A percentile compares a stretch with the other conserved stretches of the same genome.
Evolutionary conservation across 1,139 yeast species (phyloP).

Genomic region (Blastobotrys raffinosifermentans): DNA sequence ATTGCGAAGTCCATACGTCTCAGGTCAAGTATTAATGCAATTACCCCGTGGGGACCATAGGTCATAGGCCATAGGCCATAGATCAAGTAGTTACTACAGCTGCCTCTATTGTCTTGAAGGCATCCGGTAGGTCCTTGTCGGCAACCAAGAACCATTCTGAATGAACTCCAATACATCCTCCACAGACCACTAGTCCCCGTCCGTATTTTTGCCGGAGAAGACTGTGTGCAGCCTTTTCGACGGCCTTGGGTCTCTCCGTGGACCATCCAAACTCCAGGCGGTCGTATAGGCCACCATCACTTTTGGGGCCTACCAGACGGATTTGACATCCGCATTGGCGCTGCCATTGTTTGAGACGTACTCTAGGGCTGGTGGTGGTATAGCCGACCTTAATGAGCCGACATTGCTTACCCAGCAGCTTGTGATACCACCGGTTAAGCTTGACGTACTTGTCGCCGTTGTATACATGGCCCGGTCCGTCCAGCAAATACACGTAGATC

Average conservation of each 20-base stretch:
- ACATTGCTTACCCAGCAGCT: not conserved
- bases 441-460: constrained; percentile 13
- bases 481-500: constrained; percentile 27
- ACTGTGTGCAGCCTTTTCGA: constrained; percentile 22
- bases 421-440: constrained; percentile 2
- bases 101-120: constrained; percentile 13
- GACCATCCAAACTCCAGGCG: constrained; percentile 22
- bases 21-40: no score
- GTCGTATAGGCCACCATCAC: constrained; percentile 1
- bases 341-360: constrained; percentile 27
- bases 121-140: constrained; percentile 10
- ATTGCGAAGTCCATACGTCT: no score
- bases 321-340: constrained; percentile 26
- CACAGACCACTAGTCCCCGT: constrained; percentile 27
- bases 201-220: constrained; percentile 24
- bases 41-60: no score
- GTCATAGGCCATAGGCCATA: no score
- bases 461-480: constrained; percentile 22
- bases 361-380: constrained; percentile 25
- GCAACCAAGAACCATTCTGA: constrained; percentile 31
- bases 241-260: constrained; percentile 17
- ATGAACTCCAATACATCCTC: constrained; percentile 23
- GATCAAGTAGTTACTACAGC: no score
- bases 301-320: constrained; percentile 13
- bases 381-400: constrained; percentile 29